Conservation (phyloP, 495 filamentous ascomycete genomes). For the Hypoxylon fuscum region DNA sequence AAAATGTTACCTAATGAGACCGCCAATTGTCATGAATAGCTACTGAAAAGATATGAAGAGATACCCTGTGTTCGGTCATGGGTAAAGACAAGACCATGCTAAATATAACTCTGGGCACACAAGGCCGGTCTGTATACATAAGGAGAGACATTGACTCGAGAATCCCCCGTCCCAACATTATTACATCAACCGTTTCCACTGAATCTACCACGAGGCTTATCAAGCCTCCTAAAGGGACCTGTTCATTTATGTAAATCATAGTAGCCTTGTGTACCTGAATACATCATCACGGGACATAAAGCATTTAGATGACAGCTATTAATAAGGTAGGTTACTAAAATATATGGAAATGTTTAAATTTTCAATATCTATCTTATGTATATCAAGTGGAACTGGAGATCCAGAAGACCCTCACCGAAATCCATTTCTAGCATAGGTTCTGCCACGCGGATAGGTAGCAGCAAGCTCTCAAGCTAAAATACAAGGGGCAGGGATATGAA, state of each 20-base stretch:
- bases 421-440: slow-evolving; percentile 26
- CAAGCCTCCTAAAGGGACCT: background rate
- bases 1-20: background rate
- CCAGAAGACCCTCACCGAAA: slow-evolving; percentile 32
- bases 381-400: slow-evolving; percentile 5
- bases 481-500: slow-evolving; percentile 28
- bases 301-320: too few relatives aligned
- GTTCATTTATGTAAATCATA: too few relatives aligned
- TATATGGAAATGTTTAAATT: background rate
- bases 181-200: background rate
- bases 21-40: slow-evolving; percentile 16
- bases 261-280: too few relatives aligned
- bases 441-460: slow-evolving; percentile 39
- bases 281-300: too few relatives aligned
- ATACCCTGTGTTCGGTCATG: background rate
- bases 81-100: slow-evolving; percentile 7
- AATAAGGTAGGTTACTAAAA: too few relatives aligned
- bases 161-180: slow-evolving; percentile 2
- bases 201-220: background rate
- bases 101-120: slow-evolving; percentile 10
- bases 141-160: slow-evolving; percentile 29
- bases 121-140: slow-evolving; percentile 1
- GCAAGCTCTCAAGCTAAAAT: slow-evolving; percentile 27
- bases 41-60: background rate
- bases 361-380: slow-evolving; percentile 1